These are phyloP conservation scores for Diaporthe sp. DNA, from an alignment of 2,329 filamentous ascomycete species.

Conservation along the genomic window DNA sequence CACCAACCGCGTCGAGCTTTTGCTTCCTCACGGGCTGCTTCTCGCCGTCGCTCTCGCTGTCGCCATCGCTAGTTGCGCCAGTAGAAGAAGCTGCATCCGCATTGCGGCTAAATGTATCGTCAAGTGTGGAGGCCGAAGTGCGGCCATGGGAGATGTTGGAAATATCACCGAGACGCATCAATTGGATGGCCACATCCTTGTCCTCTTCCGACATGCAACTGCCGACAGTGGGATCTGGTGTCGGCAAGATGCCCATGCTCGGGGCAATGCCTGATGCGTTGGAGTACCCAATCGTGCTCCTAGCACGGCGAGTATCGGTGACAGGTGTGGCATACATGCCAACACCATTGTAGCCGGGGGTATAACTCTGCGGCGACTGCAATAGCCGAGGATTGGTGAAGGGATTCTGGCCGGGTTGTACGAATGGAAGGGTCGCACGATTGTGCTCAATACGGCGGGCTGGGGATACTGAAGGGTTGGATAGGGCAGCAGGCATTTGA, in stretches of 20 bases:
- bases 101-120: constrained; percentile 91
- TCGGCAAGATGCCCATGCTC: constrained; percentile 77
- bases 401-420: constrained; percentile 79
- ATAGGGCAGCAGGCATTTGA: constrained; percentile 92
- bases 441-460: constrained; percentile 82
- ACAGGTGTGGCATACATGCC: constrained; percentile 71
- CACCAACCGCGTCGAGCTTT: constrained; percentile 59
- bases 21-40: constrained; percentile 68
- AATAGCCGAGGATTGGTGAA: constrained; percentile 82
- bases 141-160: constrained; percentile 94
- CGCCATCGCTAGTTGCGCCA: constrained; percentile 83
- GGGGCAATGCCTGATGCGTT: constrained; percentile 50
- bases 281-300: constrained; percentile 70
- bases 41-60: constrained; percentile 74
- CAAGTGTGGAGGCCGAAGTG: constrained; percentile 91
- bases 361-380: constrained; percentile 85
- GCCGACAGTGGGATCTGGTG: constrained; percentile 95
- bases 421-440: constrained; percentile 79
- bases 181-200: constrained; percentile 92
- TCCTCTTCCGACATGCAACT: constrained; percentile 97
- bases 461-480: constrained; percentile 96
- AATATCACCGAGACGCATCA: constrained; percentile 95
- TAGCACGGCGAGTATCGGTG: constrained; percentile 72
- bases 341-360: constrained; percentile 61
- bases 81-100: constrained; percentile 88